These are phyloP conservation scores for Metschnikowia lunata DNA, from an alignment of 805 yeast genomes.

Conservation along the genomic window DNA sequence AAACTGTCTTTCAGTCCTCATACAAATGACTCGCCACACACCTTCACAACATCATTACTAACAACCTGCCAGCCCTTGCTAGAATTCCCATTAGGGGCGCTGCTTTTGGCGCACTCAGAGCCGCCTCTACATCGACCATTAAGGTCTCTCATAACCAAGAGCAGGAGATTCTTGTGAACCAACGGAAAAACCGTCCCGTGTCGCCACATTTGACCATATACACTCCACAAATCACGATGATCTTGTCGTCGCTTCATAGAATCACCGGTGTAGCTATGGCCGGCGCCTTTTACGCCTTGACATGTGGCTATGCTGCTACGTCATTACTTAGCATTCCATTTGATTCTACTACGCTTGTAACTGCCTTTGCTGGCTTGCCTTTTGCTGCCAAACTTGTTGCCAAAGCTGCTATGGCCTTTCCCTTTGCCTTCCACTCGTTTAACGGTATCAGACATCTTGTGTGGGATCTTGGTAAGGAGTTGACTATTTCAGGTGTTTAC, in stretches of 20 bases:
- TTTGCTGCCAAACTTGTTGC: constrained; percentile 52
- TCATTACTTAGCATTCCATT: constrained; percentile 54
- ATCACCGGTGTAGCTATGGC: constrained; percentile 83
- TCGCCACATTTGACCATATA: constrained; percentile 91
- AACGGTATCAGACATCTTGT: constrained; percentile 90
- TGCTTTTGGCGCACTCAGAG: constrained; percentile 8
- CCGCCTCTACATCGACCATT: constrained; percentile 27
- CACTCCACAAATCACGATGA: constrained; percentile 85
- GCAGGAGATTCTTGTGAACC: constrained; percentile 66
- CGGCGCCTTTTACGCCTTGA: constrained; percentile 70
- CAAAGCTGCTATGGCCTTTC: constrained; percentile 71
- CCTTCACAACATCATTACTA: too few relatives aligned
- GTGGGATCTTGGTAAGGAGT: constrained; percentile 86
- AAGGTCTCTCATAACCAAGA: constrained; percentile 59
- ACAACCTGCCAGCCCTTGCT: constrained; percentile 6
- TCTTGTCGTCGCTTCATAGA: constrained; percentile 79
- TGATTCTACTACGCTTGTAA: constrained; percentile 51
- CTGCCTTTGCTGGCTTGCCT: constrained; percentile 61
- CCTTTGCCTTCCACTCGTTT: constrained; percentile 80
- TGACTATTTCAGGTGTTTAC: constrained; percentile 83
- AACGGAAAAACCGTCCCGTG: constrained; percentile 81
- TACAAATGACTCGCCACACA: too few relatives aligned
- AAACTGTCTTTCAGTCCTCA: too few relatives aligned
- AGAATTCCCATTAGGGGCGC: constrained; percentile 9
- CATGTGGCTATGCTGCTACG: constrained; percentile 69